These are phyloP conservation scores for Phyllostachys edulis DNA, from an alignment of 176 grass and related monocot species.

Conservation along the genomic window DNA sequence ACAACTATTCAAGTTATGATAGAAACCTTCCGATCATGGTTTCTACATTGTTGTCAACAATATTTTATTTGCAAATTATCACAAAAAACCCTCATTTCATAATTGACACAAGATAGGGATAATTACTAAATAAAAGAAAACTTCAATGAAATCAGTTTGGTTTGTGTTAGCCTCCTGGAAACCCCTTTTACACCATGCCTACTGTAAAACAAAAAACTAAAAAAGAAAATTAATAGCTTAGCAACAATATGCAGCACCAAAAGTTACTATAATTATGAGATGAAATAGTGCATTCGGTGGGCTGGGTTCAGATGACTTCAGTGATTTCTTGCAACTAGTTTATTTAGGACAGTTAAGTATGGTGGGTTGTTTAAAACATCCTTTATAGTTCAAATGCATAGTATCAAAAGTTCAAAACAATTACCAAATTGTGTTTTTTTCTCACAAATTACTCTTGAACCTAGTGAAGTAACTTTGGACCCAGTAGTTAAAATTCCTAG, in stretches of 20 bases:
- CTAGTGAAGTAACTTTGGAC: neutral
- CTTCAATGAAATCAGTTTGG: neutral
- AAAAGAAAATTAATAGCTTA: neutral
- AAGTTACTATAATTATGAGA: conserved; percentile 1
- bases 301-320: conserved; percentile 2
- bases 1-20: neutral
- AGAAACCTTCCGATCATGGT: neutral
- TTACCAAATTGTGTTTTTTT: neutral
- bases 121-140: neutral
- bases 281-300: neutral
- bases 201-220: neutral
- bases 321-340: neutral
- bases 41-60: neutral
- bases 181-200: neutral
- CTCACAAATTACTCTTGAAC: neutral
- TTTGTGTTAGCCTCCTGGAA: neutral
- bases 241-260: neutral
- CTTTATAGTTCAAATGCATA: neutral
- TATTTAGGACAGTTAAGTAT: conserved; percentile 4
- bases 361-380: neutral
- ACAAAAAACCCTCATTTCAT: neutral
- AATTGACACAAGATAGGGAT: neutral
- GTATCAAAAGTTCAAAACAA: neutral
- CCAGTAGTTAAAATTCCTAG: neutral
- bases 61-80: neutral